These are phyloP conservation scores for Holtermanniella nyarrowii DNA, from an alignment of 768 basidiomycete genomes.

Conservation along the genomic window DNA sequence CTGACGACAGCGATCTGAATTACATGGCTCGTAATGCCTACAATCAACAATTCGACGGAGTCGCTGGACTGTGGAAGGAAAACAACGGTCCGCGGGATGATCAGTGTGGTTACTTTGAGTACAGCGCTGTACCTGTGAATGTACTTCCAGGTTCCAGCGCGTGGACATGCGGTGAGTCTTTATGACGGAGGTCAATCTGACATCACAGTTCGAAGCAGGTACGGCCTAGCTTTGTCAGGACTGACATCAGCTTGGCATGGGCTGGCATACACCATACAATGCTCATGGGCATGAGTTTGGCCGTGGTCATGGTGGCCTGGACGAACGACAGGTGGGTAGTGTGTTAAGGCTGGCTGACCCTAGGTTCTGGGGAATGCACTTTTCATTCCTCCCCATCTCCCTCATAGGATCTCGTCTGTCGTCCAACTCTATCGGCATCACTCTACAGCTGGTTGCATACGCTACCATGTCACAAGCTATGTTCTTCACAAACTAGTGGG, in stretches of 20 bases:
- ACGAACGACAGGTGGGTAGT: neutral
- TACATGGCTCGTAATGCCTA: neutral
- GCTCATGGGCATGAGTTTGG: neutral
- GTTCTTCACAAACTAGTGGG: neutral
- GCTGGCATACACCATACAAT: neutral
- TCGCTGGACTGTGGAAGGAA: constrained; percentile 1
- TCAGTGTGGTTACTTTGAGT: constrained; percentile 7
- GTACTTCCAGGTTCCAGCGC: neutral
- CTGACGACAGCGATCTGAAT: neutral
- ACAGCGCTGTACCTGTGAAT: constrained; percentile 3
- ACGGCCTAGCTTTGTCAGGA: neutral
- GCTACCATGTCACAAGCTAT: neutral
- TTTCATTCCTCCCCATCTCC: neutral
- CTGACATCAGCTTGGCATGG: neutral
- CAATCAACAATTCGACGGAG: constrained; percentile 4
- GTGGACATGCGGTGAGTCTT: neutral
- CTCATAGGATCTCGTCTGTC: neutral
- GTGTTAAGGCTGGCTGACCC: neutral
- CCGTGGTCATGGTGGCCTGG: neutral
- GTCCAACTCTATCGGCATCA: neutral
- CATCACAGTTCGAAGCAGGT: neutral
- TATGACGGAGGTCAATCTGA: neutral
- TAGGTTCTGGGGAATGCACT: neutral
- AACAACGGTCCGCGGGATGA: constrained; percentile 1
- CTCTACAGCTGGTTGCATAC: neutral